A percentile compares a stretch with the other conserved stretches of the same genome.
Evolutionary conservation across 1,284 basidiomycete species (phyloP).

Genomic region (Cryptococcus wingfieldii): DNA sequence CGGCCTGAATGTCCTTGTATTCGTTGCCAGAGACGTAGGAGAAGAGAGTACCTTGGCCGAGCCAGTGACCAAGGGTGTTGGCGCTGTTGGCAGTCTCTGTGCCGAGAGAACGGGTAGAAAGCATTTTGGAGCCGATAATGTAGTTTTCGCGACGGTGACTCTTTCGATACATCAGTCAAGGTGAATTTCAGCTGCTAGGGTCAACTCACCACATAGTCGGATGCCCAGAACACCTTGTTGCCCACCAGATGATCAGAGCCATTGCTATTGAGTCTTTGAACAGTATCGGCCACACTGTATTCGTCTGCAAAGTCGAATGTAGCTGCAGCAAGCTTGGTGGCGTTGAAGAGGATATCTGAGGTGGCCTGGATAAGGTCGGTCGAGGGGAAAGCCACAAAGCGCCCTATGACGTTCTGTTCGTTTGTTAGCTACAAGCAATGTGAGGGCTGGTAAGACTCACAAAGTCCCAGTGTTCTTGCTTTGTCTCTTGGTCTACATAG

Average conservation of each 20-base stretch:
- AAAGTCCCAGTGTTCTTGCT: slow-evolving; percentile 63
- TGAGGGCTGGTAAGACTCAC: slow-evolving; percentile 45
- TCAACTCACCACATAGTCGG: slow-evolving; percentile 59
- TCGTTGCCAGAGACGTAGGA: slow-evolving; percentile 62
- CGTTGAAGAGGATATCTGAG: slow-evolving; percentile 57
- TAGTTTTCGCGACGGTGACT: slow-evolving; percentile 58
- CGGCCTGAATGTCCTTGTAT: slow-evolving; percentile 63
- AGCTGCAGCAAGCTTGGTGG: slow-evolving; percentile 52
- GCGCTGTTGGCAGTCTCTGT: slow-evolving; percentile 59
- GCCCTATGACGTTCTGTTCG: slow-evolving; percentile 54
- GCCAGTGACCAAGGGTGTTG: slow-evolving; percentile 64
- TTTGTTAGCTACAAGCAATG: not conserved
- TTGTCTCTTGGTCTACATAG: slow-evolving; percentile 57
- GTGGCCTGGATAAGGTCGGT: slow-evolving; percentile 58
- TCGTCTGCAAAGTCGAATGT: slow-evolving; percentile 44
- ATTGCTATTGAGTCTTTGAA: slow-evolving; percentile 47
- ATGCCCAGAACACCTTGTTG: slow-evolving; percentile 62
- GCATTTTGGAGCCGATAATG: slow-evolving; percentile 62
- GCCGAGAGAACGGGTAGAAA: slow-evolving; percentile 59
- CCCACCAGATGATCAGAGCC: slow-evolving; percentile 52
- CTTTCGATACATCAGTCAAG: not conserved
- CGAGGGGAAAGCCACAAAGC: slow-evolving; percentile 62
- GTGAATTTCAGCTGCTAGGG: slow-evolving; percentile 23
- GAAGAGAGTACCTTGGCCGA: slow-evolving; percentile 62
- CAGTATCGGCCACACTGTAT: slow-evolving; percentile 50